Evolutionary conservation across 352 stramenopile species (phyloP).

Genomic region (Phytophthora uliginosa): DNA sequence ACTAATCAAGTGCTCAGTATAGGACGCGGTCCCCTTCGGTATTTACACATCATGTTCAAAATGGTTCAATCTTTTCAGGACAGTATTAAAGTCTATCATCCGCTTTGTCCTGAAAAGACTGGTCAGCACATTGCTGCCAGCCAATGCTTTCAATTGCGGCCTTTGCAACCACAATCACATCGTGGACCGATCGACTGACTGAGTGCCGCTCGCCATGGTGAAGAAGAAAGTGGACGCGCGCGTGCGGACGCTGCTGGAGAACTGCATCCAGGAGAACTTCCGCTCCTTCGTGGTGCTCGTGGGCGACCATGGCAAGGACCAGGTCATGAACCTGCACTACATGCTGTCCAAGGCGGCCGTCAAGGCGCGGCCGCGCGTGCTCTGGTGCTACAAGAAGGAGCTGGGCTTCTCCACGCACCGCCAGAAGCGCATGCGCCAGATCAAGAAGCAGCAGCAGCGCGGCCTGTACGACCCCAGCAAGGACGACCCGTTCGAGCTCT

Average conservation of each 20-base stretch:
- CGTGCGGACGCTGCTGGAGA: conserved; percentile 98
- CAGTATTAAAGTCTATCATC: not conserved
- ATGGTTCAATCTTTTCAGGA: too few relatives aligned
- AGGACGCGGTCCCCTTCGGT: too few relatives aligned
- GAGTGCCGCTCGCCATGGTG: conserved; percentile 87
- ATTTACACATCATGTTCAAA: too few relatives aligned
- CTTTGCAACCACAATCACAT: conserved; percentile 17
- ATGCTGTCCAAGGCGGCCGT: conserved; percentile 97
- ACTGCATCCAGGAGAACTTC: conserved; percentile 97
- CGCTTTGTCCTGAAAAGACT: not conserved
- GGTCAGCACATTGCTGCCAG: conserved; percentile 1
- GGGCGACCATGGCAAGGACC: conserved; percentile 99
- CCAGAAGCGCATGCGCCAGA: conserved; percentile 95
- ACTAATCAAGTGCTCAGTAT: too few relatives aligned
- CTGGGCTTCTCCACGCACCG: conserved; percentile 99
- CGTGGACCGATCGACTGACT: not conserved
- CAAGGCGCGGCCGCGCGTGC: conserved; percentile 95
- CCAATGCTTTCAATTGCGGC: conserved; percentile 32
- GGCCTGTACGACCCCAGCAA: conserved; percentile 94
- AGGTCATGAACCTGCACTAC: conserved; percentile 99
- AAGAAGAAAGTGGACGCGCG: conserved; percentile 99
- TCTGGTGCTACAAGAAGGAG: conserved; percentile 99
- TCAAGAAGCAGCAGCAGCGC: conserved; percentile 96
- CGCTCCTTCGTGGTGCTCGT: conserved; percentile 99
- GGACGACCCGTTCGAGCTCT: conserved; percentile 99